Percentiles rank a stretch among this genome's conserved stretches.
Evolutionary conservation across 352 stramenopile species (phyloP).

Genomic region (Globisporangium camurandrum): DNA sequence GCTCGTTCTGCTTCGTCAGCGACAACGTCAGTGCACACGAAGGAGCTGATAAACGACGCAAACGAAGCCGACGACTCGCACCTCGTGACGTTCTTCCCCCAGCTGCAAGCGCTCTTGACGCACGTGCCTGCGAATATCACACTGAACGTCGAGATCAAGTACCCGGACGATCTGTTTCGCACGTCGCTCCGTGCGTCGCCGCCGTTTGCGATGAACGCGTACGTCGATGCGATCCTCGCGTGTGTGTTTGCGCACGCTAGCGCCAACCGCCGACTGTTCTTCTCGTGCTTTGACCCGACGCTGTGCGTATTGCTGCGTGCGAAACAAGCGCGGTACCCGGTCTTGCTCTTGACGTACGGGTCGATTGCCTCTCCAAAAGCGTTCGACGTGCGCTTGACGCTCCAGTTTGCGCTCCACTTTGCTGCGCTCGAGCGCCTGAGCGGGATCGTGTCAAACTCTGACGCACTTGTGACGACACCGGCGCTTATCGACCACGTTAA

Average conservation of each 20-base stretch:
- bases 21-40: no score
- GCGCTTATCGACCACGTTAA: constrained; percentile 47
- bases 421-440: constrained; percentile 56
- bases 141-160: constrained; percentile 83
- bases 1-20: background rate
- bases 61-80: constrained; percentile 35
- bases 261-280: constrained; percentile 54
- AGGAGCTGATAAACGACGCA: no score
- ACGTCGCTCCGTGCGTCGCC: constrained; percentile 30
- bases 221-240: constrained; percentile 60
- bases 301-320: constrained; percentile 56
- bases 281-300: constrained; percentile 74
- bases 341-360: constrained; percentile 70
- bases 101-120: constrained; percentile 54
- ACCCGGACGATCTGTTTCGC: constrained; percentile 45
- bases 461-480: constrained; percentile 48
- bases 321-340: constrained; percentile 69
- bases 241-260: constrained; percentile 64
- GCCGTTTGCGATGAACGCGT: constrained; percentile 66
- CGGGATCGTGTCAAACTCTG: constrained; percentile 73
- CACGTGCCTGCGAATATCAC: constrained; percentile 66
- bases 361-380: constrained; percentile 32
- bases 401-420: constrained; percentile 57
- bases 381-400: constrained; percentile 47
- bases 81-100: constrained; percentile 64